Evolutionary conservation across 345 rosid genomes (phyloP), one percentile per base, ranked within the genome.

Genomic region (Gossypium stocksii): DNA sequence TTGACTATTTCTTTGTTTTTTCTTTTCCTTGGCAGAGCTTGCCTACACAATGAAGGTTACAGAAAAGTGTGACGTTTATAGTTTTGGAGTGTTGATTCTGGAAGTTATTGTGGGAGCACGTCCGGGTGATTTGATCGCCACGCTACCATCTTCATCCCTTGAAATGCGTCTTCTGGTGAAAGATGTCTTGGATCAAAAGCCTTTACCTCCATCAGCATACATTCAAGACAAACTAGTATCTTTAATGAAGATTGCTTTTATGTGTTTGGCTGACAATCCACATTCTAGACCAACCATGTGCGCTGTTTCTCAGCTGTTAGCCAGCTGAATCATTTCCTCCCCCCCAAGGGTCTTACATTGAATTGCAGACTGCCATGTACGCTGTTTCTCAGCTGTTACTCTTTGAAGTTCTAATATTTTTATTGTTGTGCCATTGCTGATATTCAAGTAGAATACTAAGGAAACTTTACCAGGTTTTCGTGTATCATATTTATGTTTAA

Each of bases 261-360:
- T 58, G 34, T 58, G 62, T 29, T 11, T 58, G 62, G 29, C 29
- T 22, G 15, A 2, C 34, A 58, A 58, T 10, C 29, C 62, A 11
- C 62, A 20, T 22, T 58, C 62, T 58, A 58, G 62, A 58, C 62
- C 62, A 25, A 58, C 62, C 62, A 58, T 58, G 59, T 54, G 20
- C 12, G 59, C 23, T 58, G 16, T 58, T 22, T 58, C 34, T 22
- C 62, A 58, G 62, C 34, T 58, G 34, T 23, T 58, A 58, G 27
- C 16, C 16, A 23, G 25, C 34, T 58, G 15, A 58, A 58, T 3
- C 29, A 9, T 57, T 9, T 57, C 62, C 62, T 56, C 11, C 62
- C 62, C 20, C 11, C 14, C 27, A 20, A 56, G 27, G 25, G 12
- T 56, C 60, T 56, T 20, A 2, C 56, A 17, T 52, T 52, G 56